Percentiles rank a stretch among this genome's conserved stretches.
These are phyloP conservation scores for Calonectria fujianensis DNA, from an alignment of 2,329 filamentous ascomycete genomes.

Conservation along the genomic window DNA sequence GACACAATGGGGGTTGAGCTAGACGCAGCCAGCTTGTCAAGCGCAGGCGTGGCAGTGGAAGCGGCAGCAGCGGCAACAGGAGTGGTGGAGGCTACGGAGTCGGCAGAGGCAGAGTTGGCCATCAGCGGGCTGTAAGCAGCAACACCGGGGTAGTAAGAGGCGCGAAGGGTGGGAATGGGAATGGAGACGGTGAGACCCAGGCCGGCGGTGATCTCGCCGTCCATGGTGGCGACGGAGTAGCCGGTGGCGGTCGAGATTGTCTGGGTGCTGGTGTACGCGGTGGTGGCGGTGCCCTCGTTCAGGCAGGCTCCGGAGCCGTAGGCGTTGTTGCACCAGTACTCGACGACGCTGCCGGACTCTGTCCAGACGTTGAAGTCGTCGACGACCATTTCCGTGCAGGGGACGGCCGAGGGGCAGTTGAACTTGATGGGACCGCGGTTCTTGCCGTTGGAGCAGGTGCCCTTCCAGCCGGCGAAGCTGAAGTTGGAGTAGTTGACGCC, in stretches of 20 bases:
- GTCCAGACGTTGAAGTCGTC: slow-evolving; percentile 48
- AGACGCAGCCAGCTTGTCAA: slow-evolving; percentile 19
- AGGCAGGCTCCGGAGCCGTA: slow-evolving; percentile 46
- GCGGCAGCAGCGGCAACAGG: background rate
- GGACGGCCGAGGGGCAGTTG: slow-evolving; percentile 46
- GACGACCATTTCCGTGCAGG: slow-evolving; percentile 48
- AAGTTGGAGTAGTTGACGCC: slow-evolving; percentile 49
- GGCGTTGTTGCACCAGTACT: slow-evolving; percentile 48
- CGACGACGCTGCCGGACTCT: slow-evolving; percentile 38
- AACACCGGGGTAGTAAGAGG: slow-evolving; percentile 44
- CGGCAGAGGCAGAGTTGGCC: slow-evolving; percentile 28
- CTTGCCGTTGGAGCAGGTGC: slow-evolving; percentile 45
- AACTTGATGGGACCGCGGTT: slow-evolving; percentile 49
- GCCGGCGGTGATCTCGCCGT: slow-evolving; percentile 40
- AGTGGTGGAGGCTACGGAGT: slow-evolving; percentile 12
- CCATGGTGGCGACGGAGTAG: slow-evolving; percentile 44
- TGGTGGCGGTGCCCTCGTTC: slow-evolving; percentile 35
- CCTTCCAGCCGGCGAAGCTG: slow-evolving; percentile 49
- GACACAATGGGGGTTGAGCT: slow-evolving; percentile 5
- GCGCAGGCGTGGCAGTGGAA: slow-evolving; percentile 18
- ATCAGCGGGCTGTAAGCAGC: slow-evolving; percentile 43
- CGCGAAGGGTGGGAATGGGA: slow-evolving; percentile 43
- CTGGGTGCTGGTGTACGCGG: slow-evolving; percentile 44
- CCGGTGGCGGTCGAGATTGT: slow-evolving; percentile 39
- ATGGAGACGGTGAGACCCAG: slow-evolving; percentile 46